Base-by-base conservation (phyloP, 768 basidiomycete genomes). In the Psilocybe tampanensis region DNA sequence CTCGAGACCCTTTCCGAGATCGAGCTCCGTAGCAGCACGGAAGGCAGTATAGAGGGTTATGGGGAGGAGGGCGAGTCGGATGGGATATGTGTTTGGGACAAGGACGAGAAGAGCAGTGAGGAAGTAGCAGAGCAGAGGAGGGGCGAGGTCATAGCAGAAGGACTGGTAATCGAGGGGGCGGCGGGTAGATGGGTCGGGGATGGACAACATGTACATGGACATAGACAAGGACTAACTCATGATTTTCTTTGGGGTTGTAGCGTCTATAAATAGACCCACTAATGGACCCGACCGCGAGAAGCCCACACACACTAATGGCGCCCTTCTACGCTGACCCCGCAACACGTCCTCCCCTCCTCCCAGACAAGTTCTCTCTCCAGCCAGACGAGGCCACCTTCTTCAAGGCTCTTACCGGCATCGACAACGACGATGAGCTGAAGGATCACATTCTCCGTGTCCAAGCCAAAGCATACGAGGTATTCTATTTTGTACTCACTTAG, bases 61-160 rank as follows among this genome's bases (percentile, higher is more conserved):
- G 2, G 84, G 83, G 23, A 86, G 73, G 33, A 86, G 59, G 12
- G 80, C 77, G 29, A 76, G 56, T 44, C 83, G 79, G 54, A 79
- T 66, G 2, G 69, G 45, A 44, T 70, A 68, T 1, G 84, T 83
- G 29, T 68, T 68, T 0, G 80, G 80, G 13, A 78, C 64, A 36
- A 82, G 71, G 7, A 85, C 81, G 47, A 88, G 74, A 32, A 83
- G 66, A 12, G 85, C 85, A 52, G 81, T 80, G 11, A 63, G 68
- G 71, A 81, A 84, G 67, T 80, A 84, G 55, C 72, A 72, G 21
- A 80, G 53, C 1, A 81, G 19, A 15, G 76, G 67, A 1, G 81
- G 82, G 15, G 79, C 22, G 29, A 84, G 57, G 47, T 74, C 68
- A 9, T 72, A 71, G 26, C 65, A 62, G 61, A 75, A 76, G 23